Evolutionary conservation across 352 stramenopile genomes (phyloP).

Genomic region (Phytopythium chamaehyphon): DNA sequence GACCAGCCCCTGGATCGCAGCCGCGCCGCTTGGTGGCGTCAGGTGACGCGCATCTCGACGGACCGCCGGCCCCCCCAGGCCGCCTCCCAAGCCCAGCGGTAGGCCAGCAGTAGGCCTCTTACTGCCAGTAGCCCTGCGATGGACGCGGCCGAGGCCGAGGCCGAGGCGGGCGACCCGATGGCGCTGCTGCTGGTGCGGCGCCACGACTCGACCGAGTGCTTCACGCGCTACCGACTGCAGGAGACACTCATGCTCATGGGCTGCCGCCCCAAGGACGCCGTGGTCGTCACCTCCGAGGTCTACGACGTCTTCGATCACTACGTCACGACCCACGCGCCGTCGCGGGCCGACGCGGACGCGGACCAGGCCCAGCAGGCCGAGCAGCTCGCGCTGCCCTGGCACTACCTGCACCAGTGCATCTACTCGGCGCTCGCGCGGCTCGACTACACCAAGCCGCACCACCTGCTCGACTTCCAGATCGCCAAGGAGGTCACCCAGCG

Average conservation of each 20-base stretch:
- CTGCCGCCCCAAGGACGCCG: constrained; percentile 69
- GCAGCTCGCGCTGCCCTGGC: constrained; percentile 43
- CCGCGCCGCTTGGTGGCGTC: not conserved
- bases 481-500: constrained; percentile 85
- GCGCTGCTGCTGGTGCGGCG: constrained; percentile 65
- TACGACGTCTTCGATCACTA: constrained; percentile 63
- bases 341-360: not conserved
- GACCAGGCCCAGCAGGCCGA: constrained; percentile 3
- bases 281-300: constrained; percentile 62
- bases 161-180: constrained; percentile 72
- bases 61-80: too few relatives aligned
- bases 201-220: constrained; percentile 46
- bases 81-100: too few relatives aligned
- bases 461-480: constrained; percentile 80
- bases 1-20: not conserved
- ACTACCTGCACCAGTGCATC: constrained; percentile 77
- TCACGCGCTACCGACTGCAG: constrained; percentile 81
- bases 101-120: too few relatives aligned
- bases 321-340: constrained; percentile 16
- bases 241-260: constrained; percentile 89
- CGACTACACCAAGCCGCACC: constrained; percentile 84
- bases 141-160: constrained; percentile 51
- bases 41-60: too few relatives aligned
- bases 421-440: constrained; percentile 72
- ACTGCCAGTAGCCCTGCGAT: too few relatives aligned